Conservation (phyloP, 805 yeast species). For the Pichia manshurica region DNA sequence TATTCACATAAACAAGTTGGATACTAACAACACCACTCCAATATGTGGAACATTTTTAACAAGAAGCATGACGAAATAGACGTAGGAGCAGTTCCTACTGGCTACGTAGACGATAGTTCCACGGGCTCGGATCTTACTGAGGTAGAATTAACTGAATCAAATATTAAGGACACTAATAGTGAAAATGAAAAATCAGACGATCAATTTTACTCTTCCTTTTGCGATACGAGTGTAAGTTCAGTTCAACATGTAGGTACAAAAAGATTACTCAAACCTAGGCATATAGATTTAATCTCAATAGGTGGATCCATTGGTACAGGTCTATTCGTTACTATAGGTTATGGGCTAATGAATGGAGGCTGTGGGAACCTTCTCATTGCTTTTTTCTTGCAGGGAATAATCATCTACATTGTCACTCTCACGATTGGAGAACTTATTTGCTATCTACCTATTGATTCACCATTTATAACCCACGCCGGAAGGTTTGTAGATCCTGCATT, state of each 20-base stretch:
- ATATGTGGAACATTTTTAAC: too few relatives aligned
- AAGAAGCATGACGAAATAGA: too few relatives aligned
- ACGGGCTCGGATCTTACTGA: too few relatives aligned
- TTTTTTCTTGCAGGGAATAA: slow-evolving; percentile 56
- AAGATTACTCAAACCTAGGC: slow-evolving; percentile 56
- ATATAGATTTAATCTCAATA: slow-evolving; percentile 71
- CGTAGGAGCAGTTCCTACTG: too few relatives aligned
- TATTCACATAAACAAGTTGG: too few relatives aligned
- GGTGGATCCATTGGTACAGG: slow-evolving; percentile 85
- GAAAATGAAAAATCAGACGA: background rate
- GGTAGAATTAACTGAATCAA: too few relatives aligned
- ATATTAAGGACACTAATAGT: background rate
- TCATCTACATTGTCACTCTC: slow-evolving; percentile 59
- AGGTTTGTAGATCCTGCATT: slow-evolving; percentile 71
- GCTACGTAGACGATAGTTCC: too few relatives aligned
- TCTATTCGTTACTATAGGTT: slow-evolving; percentile 66
- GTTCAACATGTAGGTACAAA: slow-evolving; percentile 17
- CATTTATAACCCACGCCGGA: slow-evolving; percentile 69
- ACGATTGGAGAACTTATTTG: slow-evolving; percentile 77
- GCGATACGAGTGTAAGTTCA: background rate
- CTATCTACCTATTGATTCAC: slow-evolving; percentile 69
- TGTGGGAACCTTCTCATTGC: slow-evolving; percentile 61
- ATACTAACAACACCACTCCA: too few relatives aligned
- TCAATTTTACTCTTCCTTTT: background rate
- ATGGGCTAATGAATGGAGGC: slow-evolving; percentile 60